A percentile compares a stretch with the other conserved stretches of the same genome.
These are phyloP conservation scores for Gaeumannomyces tritici DNA, from an alignment of 2,329 filamentous ascomycete genomes.

Conservation along the genomic window DNA sequence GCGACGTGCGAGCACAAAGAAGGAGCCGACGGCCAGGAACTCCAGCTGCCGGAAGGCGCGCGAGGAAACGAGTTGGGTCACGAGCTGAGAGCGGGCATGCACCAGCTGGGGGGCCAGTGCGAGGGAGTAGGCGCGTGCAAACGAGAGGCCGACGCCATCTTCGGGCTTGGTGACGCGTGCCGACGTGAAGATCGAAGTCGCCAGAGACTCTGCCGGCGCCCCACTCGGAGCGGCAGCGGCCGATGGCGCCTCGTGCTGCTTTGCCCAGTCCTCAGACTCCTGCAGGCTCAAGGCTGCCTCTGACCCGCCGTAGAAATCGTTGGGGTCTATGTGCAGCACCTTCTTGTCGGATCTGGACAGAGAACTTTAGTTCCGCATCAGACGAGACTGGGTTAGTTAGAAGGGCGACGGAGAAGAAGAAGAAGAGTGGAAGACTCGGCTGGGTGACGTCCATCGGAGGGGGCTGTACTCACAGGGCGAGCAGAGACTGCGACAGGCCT, in stretches of 20 bases:
- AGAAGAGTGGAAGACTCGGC: neutral
- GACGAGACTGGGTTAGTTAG: slow-evolving; percentile 1
- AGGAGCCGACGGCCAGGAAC: slow-evolving; percentile 86
- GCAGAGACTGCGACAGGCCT: slow-evolving; percentile 67
- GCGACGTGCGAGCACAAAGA: slow-evolving; percentile 60
- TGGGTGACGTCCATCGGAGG: neutral
- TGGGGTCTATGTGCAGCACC: slow-evolving; percentile 79
- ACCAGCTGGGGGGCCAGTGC: slow-evolving; percentile 80
- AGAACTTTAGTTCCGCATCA: slow-evolving; percentile 48
- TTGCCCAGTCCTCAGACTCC: slow-evolving; percentile 69
- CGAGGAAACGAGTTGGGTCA: slow-evolving; percentile 78
- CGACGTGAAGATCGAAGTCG: slow-evolving; percentile 23
- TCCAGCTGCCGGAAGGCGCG: slow-evolving; percentile 83
- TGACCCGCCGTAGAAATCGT: slow-evolving; percentile 77
- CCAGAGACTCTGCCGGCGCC: slow-evolving; percentile 14
- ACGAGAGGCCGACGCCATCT: slow-evolving; percentile 36
- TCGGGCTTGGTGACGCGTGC: slow-evolving; percentile 27
- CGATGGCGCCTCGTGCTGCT: slow-evolving; percentile 17
- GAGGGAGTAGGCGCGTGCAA: slow-evolving; percentile 70
- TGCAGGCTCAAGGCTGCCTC: slow-evolving; percentile 80
- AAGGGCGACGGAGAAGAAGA: slow-evolving; percentile 12
- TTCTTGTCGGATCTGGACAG: slow-evolving; percentile 88
- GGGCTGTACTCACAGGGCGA: slow-evolving; percentile 71
- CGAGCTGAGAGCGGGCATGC: slow-evolving; percentile 69
- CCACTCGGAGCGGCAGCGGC: slow-evolving; percentile 6